Evolutionary conservation across 768 basidiomycete genomes (phyloP), one percentile per base, ranked within the genome.

Genomic region (Tremella yokohamensis): DNA sequence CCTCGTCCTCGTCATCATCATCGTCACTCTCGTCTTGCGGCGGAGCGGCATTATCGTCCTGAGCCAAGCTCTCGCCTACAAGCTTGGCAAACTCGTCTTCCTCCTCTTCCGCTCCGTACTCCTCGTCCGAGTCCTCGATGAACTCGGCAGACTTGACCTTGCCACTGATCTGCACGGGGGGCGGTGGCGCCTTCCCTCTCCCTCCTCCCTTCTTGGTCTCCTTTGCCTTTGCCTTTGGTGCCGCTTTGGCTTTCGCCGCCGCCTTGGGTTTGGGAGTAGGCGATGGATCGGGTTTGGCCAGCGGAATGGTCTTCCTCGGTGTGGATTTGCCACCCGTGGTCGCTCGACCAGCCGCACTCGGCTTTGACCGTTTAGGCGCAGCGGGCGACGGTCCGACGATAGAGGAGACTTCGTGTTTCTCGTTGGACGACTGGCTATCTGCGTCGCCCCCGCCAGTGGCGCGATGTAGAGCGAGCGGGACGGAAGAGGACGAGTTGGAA

Each of bases 51-150:
- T 51, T 40, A 3, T 40, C 40, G 18, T 49, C 65, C n/a, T 44
- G 63, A n/a, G 70, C 70, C 40, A 72, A 29, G 38, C 59, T 61
- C 58, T 69, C 38, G 8, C 64, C 70, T 1, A 72, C 38, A 56
- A 72, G n/a, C 58, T 49, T 58, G 1, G 70, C 70, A 54, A 72
- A 72, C 29, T 72, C 70, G 40, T 72, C 69, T 2, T 64, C 55
- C 38, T 61, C 59, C n/a, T 63, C 58, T 12, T 61, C 62, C 49
- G 50, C 66, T 15, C 18, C 58, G 8, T 29, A 52, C 47, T 72
- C 70, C 40, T 67, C 70, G 40, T 72, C 70, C 19, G 70, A 72
- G 49, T 72, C 70, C 25, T 69, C 68, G 22, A 72, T 72, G 25
- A 64, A 63, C 34, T 66, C 70, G 1, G 61, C 59, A 15, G 66